These are phyloP conservation scores for Candolleomyces efflorescens DNA, from an alignment of 768 basidiomycete genomes.

Conservation along the genomic window DNA sequence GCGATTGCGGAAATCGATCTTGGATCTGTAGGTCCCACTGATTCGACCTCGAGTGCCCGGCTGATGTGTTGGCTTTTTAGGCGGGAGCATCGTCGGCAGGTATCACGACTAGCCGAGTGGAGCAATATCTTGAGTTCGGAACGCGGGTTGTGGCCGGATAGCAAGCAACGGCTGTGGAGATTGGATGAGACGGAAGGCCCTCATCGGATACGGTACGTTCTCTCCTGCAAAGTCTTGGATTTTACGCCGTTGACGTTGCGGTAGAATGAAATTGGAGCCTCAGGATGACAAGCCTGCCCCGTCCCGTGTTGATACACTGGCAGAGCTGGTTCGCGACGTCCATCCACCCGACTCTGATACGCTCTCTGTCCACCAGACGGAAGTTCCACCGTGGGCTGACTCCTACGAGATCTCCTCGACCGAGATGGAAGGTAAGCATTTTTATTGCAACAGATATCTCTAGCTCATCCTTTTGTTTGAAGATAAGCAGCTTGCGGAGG, in stretches of 20 bases:
- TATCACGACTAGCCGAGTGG: conserved; percentile 58
- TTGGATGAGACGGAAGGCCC: conserved; percentile 93
- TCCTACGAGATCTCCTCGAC: conserved; percentile 63
- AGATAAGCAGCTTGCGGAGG: conserved; percentile 66
- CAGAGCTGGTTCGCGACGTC: conserved; percentile 44
- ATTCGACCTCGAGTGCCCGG: background rate
- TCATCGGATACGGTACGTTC: conserved; percentile 69
- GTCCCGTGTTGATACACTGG: conserved; percentile 42
- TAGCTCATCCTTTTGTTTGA: background rate
- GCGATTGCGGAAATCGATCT: conserved; percentile 59
- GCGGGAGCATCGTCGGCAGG: conserved; percentile 72
- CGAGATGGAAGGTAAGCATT: conserved; percentile 51
- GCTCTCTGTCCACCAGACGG: conserved; percentile 45
- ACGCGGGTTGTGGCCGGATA: conserved; percentile 76
- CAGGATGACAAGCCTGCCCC: conserved; percentile 45
- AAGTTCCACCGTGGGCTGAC: conserved; percentile 73
- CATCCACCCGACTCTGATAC: conserved; percentile 48
- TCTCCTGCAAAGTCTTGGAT: background rate
- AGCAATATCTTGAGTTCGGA: conserved; percentile 62
- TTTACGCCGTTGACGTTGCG: background rate
- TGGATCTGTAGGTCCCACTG: conserved; percentile 59
- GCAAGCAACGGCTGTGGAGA: conserved; percentile 56
- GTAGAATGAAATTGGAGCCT: conserved; percentile 75
- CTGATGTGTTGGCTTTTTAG: conserved; percentile 31
- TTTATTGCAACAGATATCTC: background rate